Percentiles rank a stretch among this genome's conserved stretches.
Conservation (phyloP, 805 yeast genomes). For the Debaryomyces castellii region DNA sequence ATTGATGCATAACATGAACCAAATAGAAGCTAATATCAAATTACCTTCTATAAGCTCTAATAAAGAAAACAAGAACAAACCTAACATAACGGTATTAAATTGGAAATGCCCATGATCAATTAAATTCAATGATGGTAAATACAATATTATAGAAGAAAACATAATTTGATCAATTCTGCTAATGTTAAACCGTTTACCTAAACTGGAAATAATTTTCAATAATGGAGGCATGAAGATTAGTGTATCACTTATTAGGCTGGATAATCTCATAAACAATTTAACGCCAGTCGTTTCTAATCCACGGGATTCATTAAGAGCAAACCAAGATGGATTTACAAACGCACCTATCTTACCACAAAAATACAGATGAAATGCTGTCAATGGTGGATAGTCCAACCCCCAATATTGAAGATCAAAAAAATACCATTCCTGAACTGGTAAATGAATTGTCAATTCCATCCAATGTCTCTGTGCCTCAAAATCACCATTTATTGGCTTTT, state of each 20-base stretch:
- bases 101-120: constrained; percentile 98
- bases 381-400: constrained; percentile 97
- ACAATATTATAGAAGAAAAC: constrained; percentile 73
- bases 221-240: constrained; percentile 79
- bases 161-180: constrained; percentile 75
- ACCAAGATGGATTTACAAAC: constrained; percentile 69
- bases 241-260: constrained; percentile 75
- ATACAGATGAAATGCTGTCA: constrained; percentile 93
- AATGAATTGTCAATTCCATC: constrained; percentile 84
- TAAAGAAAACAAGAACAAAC: constrained; percentile 69
- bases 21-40: constrained; percentile 65
- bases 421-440: constrained; percentile 82
- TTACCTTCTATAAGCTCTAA: constrained; percentile 64
- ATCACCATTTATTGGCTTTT: constrained; percentile 87
- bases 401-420: constrained; percentile 86
- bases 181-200: constrained; percentile 56
- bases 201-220: constrained; percentile 64
- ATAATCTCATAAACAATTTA: constrained; percentile 81
- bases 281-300: constrained; percentile 69
- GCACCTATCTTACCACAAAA: constrained; percentile 72
- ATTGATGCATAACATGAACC: constrained; percentile 73
- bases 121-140: constrained; percentile 78
- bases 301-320: constrained; percentile 67
- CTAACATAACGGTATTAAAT: constrained; percentile 92
- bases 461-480: constrained; percentile 98